Base-by-base conservation (phyloP, 768 basidiomycete species). In the Rhodotorula toruloides region DNA sequence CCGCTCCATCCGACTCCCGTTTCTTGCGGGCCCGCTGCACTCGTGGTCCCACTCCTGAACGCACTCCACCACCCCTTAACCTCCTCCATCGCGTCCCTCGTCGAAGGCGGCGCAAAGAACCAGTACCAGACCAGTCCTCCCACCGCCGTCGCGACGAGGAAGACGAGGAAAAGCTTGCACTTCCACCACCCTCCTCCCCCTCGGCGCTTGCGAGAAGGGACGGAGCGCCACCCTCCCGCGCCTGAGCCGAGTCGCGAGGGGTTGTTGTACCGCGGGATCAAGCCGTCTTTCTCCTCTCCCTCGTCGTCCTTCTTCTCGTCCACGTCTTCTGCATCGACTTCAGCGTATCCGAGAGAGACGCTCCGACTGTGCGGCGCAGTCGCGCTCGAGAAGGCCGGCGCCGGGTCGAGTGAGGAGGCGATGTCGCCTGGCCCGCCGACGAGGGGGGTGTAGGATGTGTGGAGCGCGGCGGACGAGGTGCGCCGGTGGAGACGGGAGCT, bases 251-350 rank as follows among this genome's bases (percentile, higher is more conserved):
- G 48, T 0, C 52, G 32, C 42, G 42, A 42, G 40, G 2, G 37
- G 27, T 12, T 12, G 31, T 59, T 48, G 32, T 52, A 60, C 39
- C 16, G 31, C 12, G 53, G 29, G 47, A 61, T 43, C 19, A 61
- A 40, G 0, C 55, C 55, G 19, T 57, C 66, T 42, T 67, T 67
- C 57, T 67, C 66, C 40, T 61, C 66, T 31, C 40, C 42, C 52
- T 57, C 59, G 1, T 61, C 65, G 42, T 22, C 44, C 21, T 32
- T 40, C 4, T 27, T 25, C 13, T 54, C 52, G 14, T 52, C 29
- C 16, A 43, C 39, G 3, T 36, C 25, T 36, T 50, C 37, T 48
- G n/a, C 37, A n/a, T n/a, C 7, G 40, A 43, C 14, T 29, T 27
- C 29, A 14, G 40, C 36, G 22, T 43, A 19, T 16, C 11, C n/a